phyloP scores from a whole-genome alignment of 345 rosid species.

The Populus simonii region DNA sequence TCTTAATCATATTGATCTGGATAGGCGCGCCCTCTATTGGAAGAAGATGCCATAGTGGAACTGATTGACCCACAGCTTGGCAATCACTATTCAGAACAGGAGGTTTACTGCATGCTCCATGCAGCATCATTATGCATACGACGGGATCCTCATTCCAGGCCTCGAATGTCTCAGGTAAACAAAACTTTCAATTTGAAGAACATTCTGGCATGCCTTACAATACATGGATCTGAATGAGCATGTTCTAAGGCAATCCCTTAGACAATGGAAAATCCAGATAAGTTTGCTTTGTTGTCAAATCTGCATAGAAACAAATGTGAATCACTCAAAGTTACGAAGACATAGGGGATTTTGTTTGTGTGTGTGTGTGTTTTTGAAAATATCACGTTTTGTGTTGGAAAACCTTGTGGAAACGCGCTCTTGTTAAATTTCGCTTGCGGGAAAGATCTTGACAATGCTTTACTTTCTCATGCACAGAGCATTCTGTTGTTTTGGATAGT shows the following conservation, averaged over 20 bases:
- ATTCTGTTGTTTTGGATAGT: neutral
- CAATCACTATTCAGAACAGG: constrained; percentile 59
- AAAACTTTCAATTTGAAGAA: neutral
- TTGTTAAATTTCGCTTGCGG: neutral
- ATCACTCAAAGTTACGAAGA: neutral
- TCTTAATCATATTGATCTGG: constrained; percentile 12
- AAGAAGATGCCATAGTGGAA: constrained; percentile 79
- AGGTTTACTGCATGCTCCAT: constrained; percentile 91
- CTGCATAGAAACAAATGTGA: neutral
- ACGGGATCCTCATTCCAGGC: constrained; percentile 85
- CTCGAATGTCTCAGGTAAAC: constrained; percentile 95
- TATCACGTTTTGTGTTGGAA: neutral
- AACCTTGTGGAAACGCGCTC: neutral
- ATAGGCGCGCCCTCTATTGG: constrained; percentile 92
- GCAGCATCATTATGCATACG: constrained; percentile 89
- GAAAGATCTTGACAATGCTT: neutral
- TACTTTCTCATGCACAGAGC: neutral
- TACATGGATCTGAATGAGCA: neutral
- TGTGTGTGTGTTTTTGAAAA: neutral
- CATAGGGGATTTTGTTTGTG: neutral
- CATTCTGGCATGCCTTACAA: neutral
- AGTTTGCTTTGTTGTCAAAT: neutral
- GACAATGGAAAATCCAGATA: neutral
- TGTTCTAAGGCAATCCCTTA: neutral
- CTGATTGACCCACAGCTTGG: constrained; percentile 73